These are phyloP conservation scores for Ogataea methylovora DNA, from an alignment of 805 yeast species.

Conservation along the genomic window DNA sequence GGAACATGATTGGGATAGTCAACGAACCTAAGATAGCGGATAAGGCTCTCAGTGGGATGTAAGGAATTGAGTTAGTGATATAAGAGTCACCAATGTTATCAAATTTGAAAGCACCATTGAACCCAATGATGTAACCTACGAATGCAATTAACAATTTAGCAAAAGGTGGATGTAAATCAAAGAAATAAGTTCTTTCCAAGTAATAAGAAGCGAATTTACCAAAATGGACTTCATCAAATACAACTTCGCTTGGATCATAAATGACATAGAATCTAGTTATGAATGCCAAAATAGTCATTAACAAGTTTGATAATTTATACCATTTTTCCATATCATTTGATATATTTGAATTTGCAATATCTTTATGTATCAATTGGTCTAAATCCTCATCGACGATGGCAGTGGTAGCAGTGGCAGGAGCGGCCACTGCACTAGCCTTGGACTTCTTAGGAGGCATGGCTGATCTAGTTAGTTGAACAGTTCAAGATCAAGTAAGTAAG, in stretches of 20 bases:
- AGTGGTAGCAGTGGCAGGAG: neutral
- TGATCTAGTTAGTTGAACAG: no score
- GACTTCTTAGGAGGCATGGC: neutral
- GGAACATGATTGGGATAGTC: slow-evolving; percentile 77
- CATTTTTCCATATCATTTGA: slow-evolving; percentile 19
- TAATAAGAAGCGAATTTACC: slow-evolving; percentile 84
- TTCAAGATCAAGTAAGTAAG: no score
- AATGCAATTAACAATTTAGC: slow-evolving; percentile 89
- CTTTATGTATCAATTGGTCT: neutral
- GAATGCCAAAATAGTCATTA: slow-evolving; percentile 36
- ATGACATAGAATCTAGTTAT: slow-evolving; percentile 54
- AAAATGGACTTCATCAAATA: slow-evolving; percentile 82
- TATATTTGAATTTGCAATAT: slow-evolving; percentile 15
- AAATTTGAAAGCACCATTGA: slow-evolving; percentile 87
- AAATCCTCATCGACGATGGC: neutral
- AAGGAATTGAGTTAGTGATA: slow-evolving; percentile 74
- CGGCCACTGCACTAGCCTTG: neutral
- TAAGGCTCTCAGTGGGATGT: slow-evolving; percentile 71
- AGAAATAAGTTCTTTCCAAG: slow-evolving; percentile 83
- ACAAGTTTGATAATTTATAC: slow-evolving; percentile 25
- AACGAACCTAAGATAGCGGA: slow-evolving; percentile 77
- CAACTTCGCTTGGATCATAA: slow-evolving; percentile 65
- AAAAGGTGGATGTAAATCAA: slow-evolving; percentile 97
- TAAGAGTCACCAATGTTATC: slow-evolving; percentile 84
- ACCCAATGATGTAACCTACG: slow-evolving; percentile 84